Conservation (phyloP, 2,329 filamentous ascomycete genomes). For the Cladophialophora psammophila region DNA sequence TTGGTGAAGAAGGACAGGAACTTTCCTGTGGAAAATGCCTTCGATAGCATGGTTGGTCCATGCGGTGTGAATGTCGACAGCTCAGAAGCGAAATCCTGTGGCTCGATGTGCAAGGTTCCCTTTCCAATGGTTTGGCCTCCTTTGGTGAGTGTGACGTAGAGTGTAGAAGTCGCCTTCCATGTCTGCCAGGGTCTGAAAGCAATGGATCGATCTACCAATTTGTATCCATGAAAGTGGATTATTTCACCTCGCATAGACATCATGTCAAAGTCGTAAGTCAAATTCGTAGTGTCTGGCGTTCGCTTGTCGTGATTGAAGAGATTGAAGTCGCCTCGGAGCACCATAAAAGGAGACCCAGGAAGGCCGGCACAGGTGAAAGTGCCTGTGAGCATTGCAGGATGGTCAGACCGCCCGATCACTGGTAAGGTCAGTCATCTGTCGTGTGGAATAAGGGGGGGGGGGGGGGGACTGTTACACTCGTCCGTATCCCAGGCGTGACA, state of each 20-base stretch:
- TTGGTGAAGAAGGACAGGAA: conserved; percentile 22
- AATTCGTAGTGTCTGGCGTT: conserved; percentile 19
- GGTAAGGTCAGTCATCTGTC: neutral
- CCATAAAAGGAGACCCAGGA: conserved; percentile 22
- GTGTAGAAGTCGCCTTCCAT: conserved; percentile 25
- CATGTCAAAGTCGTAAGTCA: conserved; percentile 23
- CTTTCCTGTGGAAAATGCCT: conserved; percentile 18
- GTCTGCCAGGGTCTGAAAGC: conserved; percentile 20
- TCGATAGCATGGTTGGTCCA: conserved; percentile 9
- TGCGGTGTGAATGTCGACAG: conserved; percentile 20
- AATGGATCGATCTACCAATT: conserved; percentile 18
- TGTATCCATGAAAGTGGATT: conserved; percentile 23
- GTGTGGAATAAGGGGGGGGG: neutral
- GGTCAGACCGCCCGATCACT: conserved; percentile 20
- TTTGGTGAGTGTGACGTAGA: conserved; percentile 19
- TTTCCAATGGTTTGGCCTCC: conserved; percentile 8
- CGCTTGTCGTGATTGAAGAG: conserved; percentile 18
- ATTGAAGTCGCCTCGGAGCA: conserved; percentile 17
- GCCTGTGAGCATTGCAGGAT: conserved; percentile 22
- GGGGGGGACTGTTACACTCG: conserved; percentile 6
- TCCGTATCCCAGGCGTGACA: conserved; percentile 63
- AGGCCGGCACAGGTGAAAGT: conserved; percentile 23
- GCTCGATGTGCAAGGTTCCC: conserved; percentile 18
- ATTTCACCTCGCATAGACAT: conserved; percentile 16
- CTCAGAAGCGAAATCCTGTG: conserved; percentile 16